Conservation (phyloP, 2,329 filamentous ascomycete genomes). For the Colletotrichum aenigma region DNA sequence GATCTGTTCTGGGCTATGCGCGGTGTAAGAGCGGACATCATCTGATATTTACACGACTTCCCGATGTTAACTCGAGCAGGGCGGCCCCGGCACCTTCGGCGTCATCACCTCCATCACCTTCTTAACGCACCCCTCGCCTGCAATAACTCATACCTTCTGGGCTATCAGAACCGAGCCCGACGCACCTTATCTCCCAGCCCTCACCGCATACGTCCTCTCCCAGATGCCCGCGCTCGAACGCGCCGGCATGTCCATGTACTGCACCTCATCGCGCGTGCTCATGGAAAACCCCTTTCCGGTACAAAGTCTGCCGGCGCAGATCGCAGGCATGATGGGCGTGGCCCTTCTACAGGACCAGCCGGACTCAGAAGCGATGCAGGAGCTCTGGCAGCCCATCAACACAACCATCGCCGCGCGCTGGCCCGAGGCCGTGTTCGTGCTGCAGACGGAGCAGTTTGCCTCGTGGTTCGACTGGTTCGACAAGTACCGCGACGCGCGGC, state of each 20-base stretch:
- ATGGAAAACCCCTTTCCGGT: conserved; percentile 41
- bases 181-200: conserved; percentile 46
- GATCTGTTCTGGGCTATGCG: conserved; percentile 70
- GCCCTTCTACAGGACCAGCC: conserved; percentile 39
- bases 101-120: conserved; percentile 63
- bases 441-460: neutral
- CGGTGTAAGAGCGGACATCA: conserved; percentile 42
- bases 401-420: conserved; percentile 41
- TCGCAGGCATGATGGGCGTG: conserved; percentile 37
- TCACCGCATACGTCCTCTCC: conserved; percentile 50
- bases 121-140: conserved; percentile 51
- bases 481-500: conserved; percentile 36
- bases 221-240: conserved; percentile 51
- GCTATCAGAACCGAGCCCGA: conserved; percentile 28
- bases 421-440: conserved; percentile 29
- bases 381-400: conserved; percentile 38
- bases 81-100: conserved; percentile 65
- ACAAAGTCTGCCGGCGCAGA: conserved; percentile 25
- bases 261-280: conserved; percentile 27
- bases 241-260: conserved; percentile 56
- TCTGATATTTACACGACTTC: neutral
- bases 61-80: conserved; percentile 35
- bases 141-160: conserved; percentile 28
- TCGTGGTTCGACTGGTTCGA: conserved; percentile 42
- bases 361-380: conserved; percentile 26